phyloP scores from a whole-genome alignment of 495 filamentous ascomycete genomes.

The Penicillium steckii region DNA sequence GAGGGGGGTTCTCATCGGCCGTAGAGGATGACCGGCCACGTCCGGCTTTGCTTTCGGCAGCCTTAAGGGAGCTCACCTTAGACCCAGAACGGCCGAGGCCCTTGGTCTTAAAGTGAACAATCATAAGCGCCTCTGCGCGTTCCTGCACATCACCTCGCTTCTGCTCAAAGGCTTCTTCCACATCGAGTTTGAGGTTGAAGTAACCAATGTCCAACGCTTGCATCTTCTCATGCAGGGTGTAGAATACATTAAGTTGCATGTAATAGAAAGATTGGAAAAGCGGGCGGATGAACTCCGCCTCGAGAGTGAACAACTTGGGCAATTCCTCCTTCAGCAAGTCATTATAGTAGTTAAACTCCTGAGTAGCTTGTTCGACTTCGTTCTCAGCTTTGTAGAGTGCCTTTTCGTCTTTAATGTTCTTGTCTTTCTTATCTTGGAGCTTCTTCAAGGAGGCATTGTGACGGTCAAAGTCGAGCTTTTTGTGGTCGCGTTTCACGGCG shows the following conservation, averaged over 20 bases:
- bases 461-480: conserved; percentile 94
- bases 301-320: conserved; percentile 87
- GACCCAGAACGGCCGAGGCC: conserved; percentile 51
- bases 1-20: conserved; percentile 63
- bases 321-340: conserved; percentile 94
- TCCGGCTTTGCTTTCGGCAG: conserved; percentile 31
- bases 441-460: conserved; percentile 83
- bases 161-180: conserved; percentile 84
- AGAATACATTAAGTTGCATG: conserved; percentile 99
- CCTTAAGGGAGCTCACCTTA: conserved; percentile 50
- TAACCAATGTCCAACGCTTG: conserved; percentile 95
- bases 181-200: conserved; percentile 86
- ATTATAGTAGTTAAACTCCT: conserved; percentile 97
- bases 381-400: conserved; percentile 93
- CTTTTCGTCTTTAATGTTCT: conserved; percentile 94
- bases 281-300: conserved; percentile 94
- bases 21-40: conserved; percentile 39
- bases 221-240: conserved; percentile 97
- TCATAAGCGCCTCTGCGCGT: conserved; percentile 70
- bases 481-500: conserved; percentile 88
- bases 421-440: conserved; percentile 96
- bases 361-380: conserved; percentile 86
- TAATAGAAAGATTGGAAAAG: conserved; percentile 99
- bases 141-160: conserved; percentile 88
- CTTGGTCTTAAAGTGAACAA: conserved; percentile 85